phyloP scores from a whole-genome alignment of 352 stramenopile genomes.

The Pythium aristosporum region DNA sequence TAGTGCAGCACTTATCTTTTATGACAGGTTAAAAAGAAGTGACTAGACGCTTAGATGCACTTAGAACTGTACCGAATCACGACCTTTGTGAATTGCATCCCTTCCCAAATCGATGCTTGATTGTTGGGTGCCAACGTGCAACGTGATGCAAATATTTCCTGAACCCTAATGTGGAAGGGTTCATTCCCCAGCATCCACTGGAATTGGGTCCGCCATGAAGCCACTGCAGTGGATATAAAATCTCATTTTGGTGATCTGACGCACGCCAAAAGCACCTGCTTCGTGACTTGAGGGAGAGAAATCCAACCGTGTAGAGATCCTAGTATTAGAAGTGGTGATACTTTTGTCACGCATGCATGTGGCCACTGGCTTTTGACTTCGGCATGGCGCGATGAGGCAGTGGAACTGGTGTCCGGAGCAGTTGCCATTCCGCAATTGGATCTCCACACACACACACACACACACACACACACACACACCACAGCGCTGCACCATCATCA shows the following conservation, averaged over 20 bases:
- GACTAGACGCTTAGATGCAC: too few species aligned
- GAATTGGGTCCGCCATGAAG: conserved; percentile 2
- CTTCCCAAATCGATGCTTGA: neutral
- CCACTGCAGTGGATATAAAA: conserved; percentile 11
- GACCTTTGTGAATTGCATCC: neutral
- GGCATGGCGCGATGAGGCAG: too few species aligned
- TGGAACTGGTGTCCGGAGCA: neutral
- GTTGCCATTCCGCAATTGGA: conserved; percentile 7
- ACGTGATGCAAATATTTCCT: neutral
- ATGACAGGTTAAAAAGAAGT: too few species aligned
- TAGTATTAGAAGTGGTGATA: too few species aligned
- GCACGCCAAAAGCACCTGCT: too few species aligned
- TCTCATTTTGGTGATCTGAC: neutral
- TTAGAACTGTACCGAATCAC: too few species aligned
- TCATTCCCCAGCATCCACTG: conserved; percentile 1
- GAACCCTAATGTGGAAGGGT: conserved; percentile 6
- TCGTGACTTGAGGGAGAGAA: too few species aligned
- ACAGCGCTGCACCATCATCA: neutral
- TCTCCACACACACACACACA: neutral
- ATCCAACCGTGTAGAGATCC: too few species aligned
- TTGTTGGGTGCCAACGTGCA: neutral
- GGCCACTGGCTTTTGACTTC: too few species aligned
- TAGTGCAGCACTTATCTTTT: too few species aligned
- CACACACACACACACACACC: neutral
- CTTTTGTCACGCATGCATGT: too few species aligned